A percentile compares a stretch with the other conserved stretches of the same genome.
phyloP scores from a whole-genome alignment of 2,329 filamentous ascomycete species.

The Tricladium varicosporioides region DNA sequence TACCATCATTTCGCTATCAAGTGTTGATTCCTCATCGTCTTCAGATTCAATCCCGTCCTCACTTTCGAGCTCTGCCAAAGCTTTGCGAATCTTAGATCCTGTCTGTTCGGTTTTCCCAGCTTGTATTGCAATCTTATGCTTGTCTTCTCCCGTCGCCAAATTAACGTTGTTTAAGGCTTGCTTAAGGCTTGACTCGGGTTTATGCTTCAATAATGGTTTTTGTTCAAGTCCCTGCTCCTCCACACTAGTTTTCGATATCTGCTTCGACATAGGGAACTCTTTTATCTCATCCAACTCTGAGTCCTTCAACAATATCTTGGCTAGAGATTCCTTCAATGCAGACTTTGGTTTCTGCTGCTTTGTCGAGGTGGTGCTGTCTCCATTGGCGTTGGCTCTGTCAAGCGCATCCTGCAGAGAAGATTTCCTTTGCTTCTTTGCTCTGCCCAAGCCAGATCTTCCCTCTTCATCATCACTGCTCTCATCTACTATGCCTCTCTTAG shows the following conservation, averaged over 20 bases:
- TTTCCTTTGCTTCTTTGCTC: slow-evolving; percentile 32
- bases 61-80: background rate
- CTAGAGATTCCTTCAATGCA: background rate
- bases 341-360: background rate
- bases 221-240: background rate
- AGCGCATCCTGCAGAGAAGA: background rate
- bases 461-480: slow-evolving; percentile 37
- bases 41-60: background rate
- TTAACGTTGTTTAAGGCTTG: background rate
- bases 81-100: background rate
- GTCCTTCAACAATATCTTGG: background rate
- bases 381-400: background rate
- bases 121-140: background rate
- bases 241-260: no score
- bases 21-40: background rate
- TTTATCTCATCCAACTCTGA: background rate
- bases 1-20: background rate
- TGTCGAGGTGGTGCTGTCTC: background rate
- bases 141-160: background rate
- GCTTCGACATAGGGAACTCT: no score
- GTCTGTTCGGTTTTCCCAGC: no score
- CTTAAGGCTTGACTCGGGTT: background rate
- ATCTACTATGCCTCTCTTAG: slow-evolving; percentile 28
- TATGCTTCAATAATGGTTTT: background rate
- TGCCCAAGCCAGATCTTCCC: slow-evolving; percentile 34